Evolutionary conservation across 768 basidiomycete genomes (phyloP).

Genomic region (Amanita phalloides): DNA sequence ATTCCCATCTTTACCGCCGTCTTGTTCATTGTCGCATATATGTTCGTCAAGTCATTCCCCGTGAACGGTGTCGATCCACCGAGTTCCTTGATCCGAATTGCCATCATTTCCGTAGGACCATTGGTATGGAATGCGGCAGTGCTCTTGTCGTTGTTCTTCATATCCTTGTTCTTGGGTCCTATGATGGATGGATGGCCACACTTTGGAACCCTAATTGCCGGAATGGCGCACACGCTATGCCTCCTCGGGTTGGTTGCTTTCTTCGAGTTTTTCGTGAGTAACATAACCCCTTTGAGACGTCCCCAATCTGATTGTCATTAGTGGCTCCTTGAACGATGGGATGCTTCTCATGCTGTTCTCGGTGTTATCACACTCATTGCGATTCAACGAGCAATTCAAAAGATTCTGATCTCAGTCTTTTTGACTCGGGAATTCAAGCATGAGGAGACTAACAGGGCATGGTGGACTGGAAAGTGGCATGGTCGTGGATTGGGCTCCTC

Average conservation of each 20-base stretch:
- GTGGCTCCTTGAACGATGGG: conserved; percentile 97
- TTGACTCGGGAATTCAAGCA: conserved; percentile 97
- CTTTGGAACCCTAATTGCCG: conserved; percentile 91
- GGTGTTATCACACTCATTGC: conserved; percentile 85
- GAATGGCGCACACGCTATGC: conserved; percentile 72
- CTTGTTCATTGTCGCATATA: conserved; percentile 76
- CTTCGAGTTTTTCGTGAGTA: conserved; percentile 92
- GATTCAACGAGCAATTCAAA: conserved; percentile 88
- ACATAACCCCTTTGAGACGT: conserved; percentile 12
- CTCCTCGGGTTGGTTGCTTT: conserved; percentile 79
- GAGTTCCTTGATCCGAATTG: conserved; percentile 85
- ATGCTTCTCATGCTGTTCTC: conserved; percentile 91
- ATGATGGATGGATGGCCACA: conserved; percentile 77
- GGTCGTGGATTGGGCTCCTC: conserved; percentile 87
- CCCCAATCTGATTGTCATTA: conserved; percentile 18
- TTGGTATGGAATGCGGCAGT: conserved; percentile 92
- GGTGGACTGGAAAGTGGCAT: conserved; percentile 99
- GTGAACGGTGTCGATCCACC: conserved; percentile 51
- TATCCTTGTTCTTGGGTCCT: conserved; percentile 89
- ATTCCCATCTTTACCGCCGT: conserved; percentile 68
- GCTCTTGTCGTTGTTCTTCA: conserved; percentile 75
- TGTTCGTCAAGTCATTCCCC: conserved; percentile 92
- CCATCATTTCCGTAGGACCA: conserved; percentile 81
- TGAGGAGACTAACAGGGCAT: conserved; percentile 95
- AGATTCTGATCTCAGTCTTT: conserved; percentile 89